Base-by-base conservation (phyloP, 1,139 yeast genomes). In the Pichia sp. region DNA sequence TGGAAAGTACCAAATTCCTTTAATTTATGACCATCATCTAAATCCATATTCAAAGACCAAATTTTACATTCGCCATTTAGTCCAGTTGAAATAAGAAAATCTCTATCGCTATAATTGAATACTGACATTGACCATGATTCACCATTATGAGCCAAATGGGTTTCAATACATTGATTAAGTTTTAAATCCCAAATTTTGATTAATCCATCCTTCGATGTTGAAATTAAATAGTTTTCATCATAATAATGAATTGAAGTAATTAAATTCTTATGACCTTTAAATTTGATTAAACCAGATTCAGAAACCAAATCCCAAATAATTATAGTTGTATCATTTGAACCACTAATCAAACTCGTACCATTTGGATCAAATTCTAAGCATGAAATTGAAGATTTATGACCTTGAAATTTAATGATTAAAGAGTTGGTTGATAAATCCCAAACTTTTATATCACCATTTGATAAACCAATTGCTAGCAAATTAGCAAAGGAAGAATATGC, bases 221-320 rank as follows among this genome's bases (percentile, higher is more conserved):
- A 80, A 38, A 89, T 59, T 30, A 92, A 68, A 74, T 85, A 86
- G 53, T 83, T 84, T 50, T 82, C 89, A 24, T 60, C 63, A 41
- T 82, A 62, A 47, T 82, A 74, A 15, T 65, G 63, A 44, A 83
- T 57, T 0, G 95, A 95, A 1, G 96, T 89, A 56, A 92, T 84
- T 59, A 82, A 87, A 56, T 89, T 94, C 63, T 86, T 83, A 65
- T 94, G 98, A 7, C 97, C 90, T 63, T 88, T 80, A 51, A 92
- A 73, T 60, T 90, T 83, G 69, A 79, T 86, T 43, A 90, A 68
- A 11, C 99, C 99, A 40, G 79, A 82, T 71, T 92, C 99, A 15
- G 87, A 86, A 11, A 92, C 92, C 52, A 92, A 76, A 68, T 92
- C 99, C 99, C 99, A 92, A 55, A 90, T 72, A 53, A 94, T 85